Evolutionary conservation across 1,139 yeast species (phyloP), one percentile per base, ranked within the genome.

Genomic region (Eremothecium coryli): DNA sequence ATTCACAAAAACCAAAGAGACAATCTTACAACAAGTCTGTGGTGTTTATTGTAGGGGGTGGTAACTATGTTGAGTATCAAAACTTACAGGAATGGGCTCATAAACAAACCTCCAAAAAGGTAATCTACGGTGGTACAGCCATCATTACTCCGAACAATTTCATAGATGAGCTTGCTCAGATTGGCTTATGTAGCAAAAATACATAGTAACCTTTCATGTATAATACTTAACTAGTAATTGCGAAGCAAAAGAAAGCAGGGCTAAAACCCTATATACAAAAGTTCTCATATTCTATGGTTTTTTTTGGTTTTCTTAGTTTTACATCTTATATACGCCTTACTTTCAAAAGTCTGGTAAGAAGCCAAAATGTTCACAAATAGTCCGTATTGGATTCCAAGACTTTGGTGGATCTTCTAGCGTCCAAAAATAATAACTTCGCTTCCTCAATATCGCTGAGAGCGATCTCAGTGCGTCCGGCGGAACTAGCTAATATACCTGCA

Each of bases 1-100:
- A 81, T 48, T 73, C 94, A 5, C 77, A 82, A 48, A 93, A 88
- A 26, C 96, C 97, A 23, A 81, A 78, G 56, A 75, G 95, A 54
- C 86, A 80, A 49, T 65, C 78, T 10, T 85, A 82, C 55, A 76
- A 73, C 42, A 93, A 85, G 46, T 76, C 94, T 3, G 64, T 84
- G 37, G 94, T 90, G 12, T 93, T 90, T 57, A 82, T 86, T 33
- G 88, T 93, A 39, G 99, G 98, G 14, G 98, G 98, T 22, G 98
- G 97, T 31, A 88, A 84, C 58, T 90, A 86, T 54, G 65, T 84
- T 45, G 99, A 90, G 61, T 90, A 90, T 55, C 93, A 88, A 44
- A 88, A 88, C 53, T 69, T 90, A 49, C 94, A 84, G 58, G 96
- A 90, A 56, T 88, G 95, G 93, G 79, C 78, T 8, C 62, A 65